Percentiles rank a stretch among this genome's conserved stretches.
Evolutionary conservation across 495 filamentous ascomycete genomes (phyloP).

Genomic region (Aspergillus hancockii): DNA sequence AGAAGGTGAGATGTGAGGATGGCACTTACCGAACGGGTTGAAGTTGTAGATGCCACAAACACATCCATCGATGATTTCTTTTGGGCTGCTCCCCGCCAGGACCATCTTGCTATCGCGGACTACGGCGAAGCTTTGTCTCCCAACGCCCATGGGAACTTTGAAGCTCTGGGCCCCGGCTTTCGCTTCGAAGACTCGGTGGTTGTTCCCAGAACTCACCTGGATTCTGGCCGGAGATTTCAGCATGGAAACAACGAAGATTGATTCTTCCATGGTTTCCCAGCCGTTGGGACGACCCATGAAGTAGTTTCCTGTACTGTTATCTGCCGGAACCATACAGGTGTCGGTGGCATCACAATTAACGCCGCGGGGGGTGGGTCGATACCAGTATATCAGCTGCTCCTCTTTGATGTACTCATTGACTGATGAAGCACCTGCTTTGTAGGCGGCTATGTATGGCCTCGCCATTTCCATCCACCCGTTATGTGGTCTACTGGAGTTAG

Average conservation of each 20-base stretch:
- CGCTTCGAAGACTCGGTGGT: slow-evolving; percentile 44
- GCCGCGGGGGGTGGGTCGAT: slow-evolving; percentile 47
- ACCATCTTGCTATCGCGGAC: slow-evolving; percentile 41
- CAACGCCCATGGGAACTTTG: slow-evolving; percentile 53
- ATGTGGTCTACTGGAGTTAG: slow-evolving; percentile 43
- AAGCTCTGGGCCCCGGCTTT: slow-evolving; percentile 50
- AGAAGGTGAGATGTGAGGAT: neutral
- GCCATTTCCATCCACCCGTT: slow-evolving; percentile 58
- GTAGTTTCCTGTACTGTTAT: slow-evolving; percentile 52
- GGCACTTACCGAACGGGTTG: slow-evolving; percentile 50
- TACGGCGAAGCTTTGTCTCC: slow-evolving; percentile 53
- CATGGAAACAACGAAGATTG: slow-evolving; percentile 56
- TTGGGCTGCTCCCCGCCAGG: slow-evolving; percentile 50
- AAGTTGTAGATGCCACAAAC: slow-evolving; percentile 63
- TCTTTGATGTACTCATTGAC: slow-evolving; percentile 43
- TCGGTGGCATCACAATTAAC: slow-evolving; percentile 57
- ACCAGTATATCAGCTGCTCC: slow-evolving; percentile 60
- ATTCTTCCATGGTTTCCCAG: slow-evolving; percentile 49
- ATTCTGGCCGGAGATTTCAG: slow-evolving; percentile 46
- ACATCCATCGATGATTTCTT: slow-evolving; percentile 50
- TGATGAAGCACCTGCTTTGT: slow-evolving; percentile 48
- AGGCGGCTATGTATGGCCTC: slow-evolving; percentile 58
- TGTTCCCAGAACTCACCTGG: slow-evolving; percentile 48
- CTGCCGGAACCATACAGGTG: slow-evolving; percentile 38
- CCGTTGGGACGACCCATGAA: slow-evolving; percentile 57